Conservation (phyloP, 805 yeast genomes). For the Candida khao-thaluensis region DNA sequence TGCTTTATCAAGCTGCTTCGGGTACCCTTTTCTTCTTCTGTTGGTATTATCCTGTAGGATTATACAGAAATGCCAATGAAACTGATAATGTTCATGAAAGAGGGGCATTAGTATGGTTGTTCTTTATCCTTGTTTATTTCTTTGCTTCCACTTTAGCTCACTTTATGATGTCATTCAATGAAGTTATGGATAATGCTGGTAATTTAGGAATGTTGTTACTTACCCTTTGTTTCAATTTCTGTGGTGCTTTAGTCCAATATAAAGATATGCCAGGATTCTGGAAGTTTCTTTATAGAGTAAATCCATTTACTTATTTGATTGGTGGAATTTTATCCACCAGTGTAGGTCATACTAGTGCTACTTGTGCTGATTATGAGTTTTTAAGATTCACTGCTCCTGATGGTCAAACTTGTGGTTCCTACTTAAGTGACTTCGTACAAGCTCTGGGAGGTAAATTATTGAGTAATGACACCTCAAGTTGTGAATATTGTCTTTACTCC, state of each 20-base stretch:
- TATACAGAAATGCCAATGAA: constrained; percentile 50
- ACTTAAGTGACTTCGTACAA: constrained; percentile 24
- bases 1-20: constrained; percentile 44
- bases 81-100: constrained; percentile 38
- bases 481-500: constrained; percentile 59
- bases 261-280: constrained; percentile 46
- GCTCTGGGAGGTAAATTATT: constrained; percentile 46
- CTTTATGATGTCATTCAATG: constrained; percentile 27
- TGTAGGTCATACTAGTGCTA: constrained; percentile 36
- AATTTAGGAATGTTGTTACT: constrained; percentile 28
- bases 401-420: constrained; percentile 32
- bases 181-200: constrained; percentile 34
- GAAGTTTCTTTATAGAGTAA: constrained; percentile 73
- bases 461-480: constrained; percentile 46
- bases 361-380: constrained; percentile 25
- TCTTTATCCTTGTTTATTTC: constrained; percentile 23
- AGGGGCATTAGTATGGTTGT: constrained; percentile 40
- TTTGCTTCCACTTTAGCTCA: constrained; percentile 31
- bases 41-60: constrained; percentile 62
- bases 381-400: constrained; percentile 21
- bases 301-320: constrained; percentile 66
- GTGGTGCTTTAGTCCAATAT: constrained; percentile 36
- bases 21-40: constrained; percentile 42
- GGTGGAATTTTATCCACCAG: constrained; percentile 45
- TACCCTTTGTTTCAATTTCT: constrained; percentile 33